A percentile compares a stretch with the other conserved stretches of the same genome.
Conservation (phyloP, 73 alveolate species). For the Blepharisma stoltei region DNA sequence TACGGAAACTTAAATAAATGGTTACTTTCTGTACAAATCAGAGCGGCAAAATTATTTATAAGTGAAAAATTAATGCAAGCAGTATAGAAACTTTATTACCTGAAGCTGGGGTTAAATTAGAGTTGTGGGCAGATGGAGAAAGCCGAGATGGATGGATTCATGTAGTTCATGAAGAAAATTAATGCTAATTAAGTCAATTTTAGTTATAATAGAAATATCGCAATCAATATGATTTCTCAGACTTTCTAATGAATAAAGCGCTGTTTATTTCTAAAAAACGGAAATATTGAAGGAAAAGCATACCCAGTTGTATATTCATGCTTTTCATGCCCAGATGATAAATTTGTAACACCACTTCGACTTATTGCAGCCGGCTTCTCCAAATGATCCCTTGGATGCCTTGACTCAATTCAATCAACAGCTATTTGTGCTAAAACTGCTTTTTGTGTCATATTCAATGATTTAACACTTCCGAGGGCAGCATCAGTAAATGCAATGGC, state of each 20-base stretch:
- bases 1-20: too few species aligned
- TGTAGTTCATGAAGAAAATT: conserved; percentile 21
- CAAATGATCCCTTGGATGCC: neutral
- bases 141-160: conserved; percentile 28
- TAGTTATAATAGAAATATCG: too few species aligned
- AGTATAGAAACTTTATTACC: conserved; percentile 19
- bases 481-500: conserved; percentile 29
- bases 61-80: too few species aligned
- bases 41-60: too few species aligned
- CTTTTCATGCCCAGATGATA: conserved; percentile 22
- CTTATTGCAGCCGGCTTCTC: neutral
- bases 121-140: conserved; percentile 17
- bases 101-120: conserved; percentile 15
- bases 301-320: conserved; percentile 27
- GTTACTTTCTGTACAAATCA: too few species aligned
- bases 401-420: conserved; percentile 15
- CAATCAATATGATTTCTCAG: too few species aligned
- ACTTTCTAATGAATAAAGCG: too few species aligned
- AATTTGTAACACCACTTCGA: neutral
- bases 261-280: neutral
- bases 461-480: neutral
- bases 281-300: neutral
- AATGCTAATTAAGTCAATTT: neutral
- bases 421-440: neutral
- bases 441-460: neutral